Conservation (phyloP, 441 rosid genomes). For the Viola pubescens region DNA sequence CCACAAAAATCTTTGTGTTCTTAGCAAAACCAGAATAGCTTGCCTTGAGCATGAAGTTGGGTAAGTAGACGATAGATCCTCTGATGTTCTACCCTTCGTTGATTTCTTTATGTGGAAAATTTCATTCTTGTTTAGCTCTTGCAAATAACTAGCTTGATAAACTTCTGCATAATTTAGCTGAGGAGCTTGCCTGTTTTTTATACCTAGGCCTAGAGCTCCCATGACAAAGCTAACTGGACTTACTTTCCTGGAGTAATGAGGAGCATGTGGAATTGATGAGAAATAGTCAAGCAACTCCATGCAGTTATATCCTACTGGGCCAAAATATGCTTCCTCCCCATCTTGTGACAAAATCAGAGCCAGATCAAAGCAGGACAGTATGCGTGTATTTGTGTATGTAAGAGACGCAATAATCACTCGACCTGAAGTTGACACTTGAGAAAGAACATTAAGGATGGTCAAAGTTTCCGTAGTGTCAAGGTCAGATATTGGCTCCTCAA, state of each 20-base stretch:
- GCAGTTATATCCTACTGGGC: conserved; percentile 21
- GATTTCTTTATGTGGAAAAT: conserved; percentile 10
- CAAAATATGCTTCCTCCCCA: conserved; percentile 28
- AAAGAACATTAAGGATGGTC: conserved; percentile 16
- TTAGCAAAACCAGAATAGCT: conserved; percentile 21
- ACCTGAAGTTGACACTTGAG: conserved; percentile 25
- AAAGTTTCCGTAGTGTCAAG: conserved; percentile 19
- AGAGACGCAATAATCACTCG: conserved; percentile 16
- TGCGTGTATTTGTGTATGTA: conserved; percentile 19
- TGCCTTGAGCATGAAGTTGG: conserved; percentile 22
- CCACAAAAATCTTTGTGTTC: conserved; percentile 30
- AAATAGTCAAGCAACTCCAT: conserved; percentile 18
- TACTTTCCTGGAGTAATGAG: conserved; percentile 13
- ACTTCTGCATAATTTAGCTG: conserved; percentile 17
- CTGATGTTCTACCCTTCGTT: conserved; percentile 10
- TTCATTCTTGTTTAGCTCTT: conserved; percentile 13
- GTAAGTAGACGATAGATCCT: conserved; percentile 13
- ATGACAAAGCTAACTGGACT: conserved; percentile 26
- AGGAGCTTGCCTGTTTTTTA: conserved; percentile 12
- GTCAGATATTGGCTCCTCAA: conserved; percentile 25
- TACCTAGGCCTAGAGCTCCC: conserved; percentile 22
- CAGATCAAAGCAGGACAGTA: conserved; percentile 20
- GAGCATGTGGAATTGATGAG: conserved; percentile 19
- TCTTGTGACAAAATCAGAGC: conserved; percentile 24
- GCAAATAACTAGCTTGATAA: conserved; percentile 15